Evolutionary conservation across 805 yeast genomes (phyloP).

Genomic region (Pichia thaimueangensis): DNA sequence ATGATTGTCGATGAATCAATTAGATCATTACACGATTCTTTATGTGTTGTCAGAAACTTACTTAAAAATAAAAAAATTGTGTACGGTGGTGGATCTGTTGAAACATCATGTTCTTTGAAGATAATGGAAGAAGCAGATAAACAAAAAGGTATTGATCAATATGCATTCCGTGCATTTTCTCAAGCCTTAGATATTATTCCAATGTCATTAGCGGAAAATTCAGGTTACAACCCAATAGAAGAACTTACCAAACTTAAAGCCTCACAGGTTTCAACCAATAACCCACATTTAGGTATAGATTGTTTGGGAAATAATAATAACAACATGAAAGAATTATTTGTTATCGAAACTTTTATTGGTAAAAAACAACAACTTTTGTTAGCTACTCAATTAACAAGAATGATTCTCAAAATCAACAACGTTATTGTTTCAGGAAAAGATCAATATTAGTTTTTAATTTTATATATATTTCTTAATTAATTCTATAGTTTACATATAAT

Average conservation of each 20-base stretch:
- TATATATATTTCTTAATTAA: no score
- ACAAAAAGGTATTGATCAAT: constrained; percentile 93
- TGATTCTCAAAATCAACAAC: constrained; percentile 95
- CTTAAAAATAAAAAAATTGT: constrained; percentile 89
- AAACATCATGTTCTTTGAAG: constrained; percentile 85
- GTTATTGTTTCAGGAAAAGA: constrained; percentile 63
- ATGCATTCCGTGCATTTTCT: constrained; percentile 94
- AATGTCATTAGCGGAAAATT: constrained; percentile 92
- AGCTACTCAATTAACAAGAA: constrained; percentile 96
- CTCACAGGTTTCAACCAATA: constrained; percentile 69
- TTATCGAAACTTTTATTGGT: constrained; percentile 95
- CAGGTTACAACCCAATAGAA: constrained; percentile 92
- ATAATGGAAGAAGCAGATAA: constrained; percentile 88
- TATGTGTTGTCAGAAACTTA: constrained; percentile 95
- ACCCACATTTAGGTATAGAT: constrained; percentile 81
- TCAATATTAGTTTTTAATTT: constrained; percentile 19
- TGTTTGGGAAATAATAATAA: constrained; percentile 83
- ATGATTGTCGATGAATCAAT: constrained; percentile 97
- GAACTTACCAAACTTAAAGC: constrained; percentile 79
- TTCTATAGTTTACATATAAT: no score
- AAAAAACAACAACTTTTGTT: constrained; percentile 91
- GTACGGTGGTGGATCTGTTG: constrained; percentile 99
- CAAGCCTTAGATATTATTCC: constrained; percentile 88
- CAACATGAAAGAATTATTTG: constrained; percentile 91
- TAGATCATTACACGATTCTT: constrained; percentile 92